Evolutionary conservation across 2,329 filamentous ascomycete genomes (phyloP), one percentile per base, ranked within the genome.

Genomic region (Apiospora arundinis): DNA sequence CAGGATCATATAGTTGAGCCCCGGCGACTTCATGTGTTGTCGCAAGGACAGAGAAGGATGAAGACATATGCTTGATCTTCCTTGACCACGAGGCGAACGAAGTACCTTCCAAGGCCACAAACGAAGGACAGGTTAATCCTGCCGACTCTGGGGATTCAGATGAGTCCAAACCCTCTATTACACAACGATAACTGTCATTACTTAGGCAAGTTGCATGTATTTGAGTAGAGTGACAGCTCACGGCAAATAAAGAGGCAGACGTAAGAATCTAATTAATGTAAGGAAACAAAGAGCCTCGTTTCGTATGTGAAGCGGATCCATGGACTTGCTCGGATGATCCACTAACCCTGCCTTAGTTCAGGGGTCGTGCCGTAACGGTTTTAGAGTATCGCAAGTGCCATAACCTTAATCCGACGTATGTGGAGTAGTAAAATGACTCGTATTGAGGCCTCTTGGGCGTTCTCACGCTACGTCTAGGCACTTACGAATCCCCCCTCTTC

Each of bases 341-440:
- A 14, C 21, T n/a, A 18, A 18, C 2, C 6, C 4, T 6, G 40
- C 9, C 32, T 28, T 40, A 40, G 56, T 40, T 4, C 18, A 63
- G 28, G 32, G 37, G 56, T n/a, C n/a, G n/a, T n/a, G n/a, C n/a
- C n/a, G n/a, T n/a, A n/a, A n/a, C n/a, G n/a, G n/a, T n/a, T n/a
- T 63, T 32, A 23, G 28, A 40, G n/a, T 23, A 40, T 63, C 56
- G 56, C 56, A 40, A 63, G 32, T 48, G 56, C 56, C 56, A 40
- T 21, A 63, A 63, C 56, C 56, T 63, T 63, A 63, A 63, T 63
- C 32, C 56, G 56, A 63, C 32, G 56, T 16, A 16, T 4, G 56
- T 32, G 56, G 56, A 63, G 56, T 18, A 63, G 56, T 1, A 11
- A 3, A 40, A 40, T 63, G 56, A 63, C 32, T 63, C 56, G 56